A percentile compares a stretch with the other conserved stretches of the same genome.
Evolutionary conservation across 305 asterid species (phyloP).

Genomic region (Solanum hybrid): DNA sequence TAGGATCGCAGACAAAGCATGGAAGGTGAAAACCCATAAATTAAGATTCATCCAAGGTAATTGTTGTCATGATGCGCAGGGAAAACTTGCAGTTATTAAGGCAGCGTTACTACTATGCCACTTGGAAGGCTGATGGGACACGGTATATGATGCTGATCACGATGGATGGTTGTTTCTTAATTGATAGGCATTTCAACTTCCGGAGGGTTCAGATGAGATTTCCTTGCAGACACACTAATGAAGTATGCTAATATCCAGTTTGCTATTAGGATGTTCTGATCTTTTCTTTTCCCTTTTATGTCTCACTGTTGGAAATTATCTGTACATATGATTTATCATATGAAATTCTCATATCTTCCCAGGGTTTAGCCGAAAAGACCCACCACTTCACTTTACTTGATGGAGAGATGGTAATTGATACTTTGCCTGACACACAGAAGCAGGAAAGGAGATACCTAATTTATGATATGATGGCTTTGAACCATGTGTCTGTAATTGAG

Average conservation of each 20-base stretch:
- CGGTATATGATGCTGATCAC: conserved; percentile 98
- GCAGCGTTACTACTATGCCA: conserved; percentile 97
- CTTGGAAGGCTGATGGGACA: conserved; percentile 99
- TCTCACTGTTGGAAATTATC: neutral
- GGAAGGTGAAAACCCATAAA: neutral
- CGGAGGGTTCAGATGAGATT: conserved; percentile 98
- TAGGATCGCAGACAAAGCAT: neutral
- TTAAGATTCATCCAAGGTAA: neutral
- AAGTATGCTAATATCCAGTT: conserved; percentile 36
- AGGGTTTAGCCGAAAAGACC: conserved; percentile 54
- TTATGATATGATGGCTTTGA: conserved; percentile 94
- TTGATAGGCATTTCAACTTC: conserved; percentile 81
- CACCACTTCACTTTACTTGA: conserved; percentile 94
- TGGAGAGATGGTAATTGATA: conserved; percentile 97
- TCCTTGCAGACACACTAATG: conserved; percentile 66
- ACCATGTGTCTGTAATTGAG: conserved; percentile 67
- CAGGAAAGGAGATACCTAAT: conserved; percentile 93
- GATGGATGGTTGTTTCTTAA: conserved; percentile 85
- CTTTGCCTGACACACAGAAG: conserved; percentile 70
- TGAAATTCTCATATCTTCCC: conserved; percentile 16
- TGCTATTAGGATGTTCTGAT: neutral
- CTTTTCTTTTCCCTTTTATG: neutral
- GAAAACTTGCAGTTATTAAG: conserved; percentile 85
- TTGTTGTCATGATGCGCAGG: conserved; percentile 33
- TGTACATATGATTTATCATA: neutral